Conservation (phyloP, 768 basidiomycete genomes). For the Chalciporus sphaerocephalus region DNA sequence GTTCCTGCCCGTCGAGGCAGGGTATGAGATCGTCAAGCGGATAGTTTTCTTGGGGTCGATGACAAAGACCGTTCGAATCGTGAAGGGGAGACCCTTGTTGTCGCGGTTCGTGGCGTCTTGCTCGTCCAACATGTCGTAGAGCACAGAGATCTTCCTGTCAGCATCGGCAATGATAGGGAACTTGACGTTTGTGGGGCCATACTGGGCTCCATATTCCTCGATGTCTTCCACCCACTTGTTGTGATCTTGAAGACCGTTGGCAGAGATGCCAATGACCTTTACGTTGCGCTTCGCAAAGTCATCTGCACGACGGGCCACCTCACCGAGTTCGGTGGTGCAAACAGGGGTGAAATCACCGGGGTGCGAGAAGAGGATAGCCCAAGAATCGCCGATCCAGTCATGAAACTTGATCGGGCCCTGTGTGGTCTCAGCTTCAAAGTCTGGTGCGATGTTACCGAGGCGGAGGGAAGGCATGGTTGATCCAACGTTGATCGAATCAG, state of each 20-base stretch:
- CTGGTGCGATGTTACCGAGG: constrained; percentile 84
- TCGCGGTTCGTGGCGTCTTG: constrained; percentile 91
- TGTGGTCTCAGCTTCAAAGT: constrained; percentile 91
- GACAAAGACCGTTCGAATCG: constrained; percentile 94
- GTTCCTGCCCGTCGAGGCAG: constrained; percentile 93
- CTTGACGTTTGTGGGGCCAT: constrained; percentile 66
- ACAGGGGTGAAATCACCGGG: constrained; percentile 92
- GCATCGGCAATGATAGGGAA: constrained; percentile 98
- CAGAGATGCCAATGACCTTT: constrained; percentile 91
- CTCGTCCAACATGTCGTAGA: constrained; percentile 96
- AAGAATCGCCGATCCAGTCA: constrained; percentile 84
- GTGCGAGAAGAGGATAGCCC: constrained; percentile 93
- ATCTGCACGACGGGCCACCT: constrained; percentile 79
- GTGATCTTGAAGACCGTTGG: constrained; percentile 85
- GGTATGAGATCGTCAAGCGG: constrained; percentile 85
- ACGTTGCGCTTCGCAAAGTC: constrained; percentile 88
- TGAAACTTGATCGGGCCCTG: constrained; percentile 86
- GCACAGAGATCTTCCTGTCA: constrained; percentile 75
- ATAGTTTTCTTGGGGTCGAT: constrained; percentile 97
- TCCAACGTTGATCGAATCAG: constrained; percentile 5
- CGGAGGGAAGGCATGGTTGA: constrained; percentile 51
- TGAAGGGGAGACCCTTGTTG: constrained; percentile 88
- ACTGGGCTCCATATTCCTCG: constrained; percentile 69
- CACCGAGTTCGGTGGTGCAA: constrained; percentile 96
- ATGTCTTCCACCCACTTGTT: constrained; percentile 87